Conservation (phyloP, 257 asterid genomes). For the Petunia axillaris region DNA sequence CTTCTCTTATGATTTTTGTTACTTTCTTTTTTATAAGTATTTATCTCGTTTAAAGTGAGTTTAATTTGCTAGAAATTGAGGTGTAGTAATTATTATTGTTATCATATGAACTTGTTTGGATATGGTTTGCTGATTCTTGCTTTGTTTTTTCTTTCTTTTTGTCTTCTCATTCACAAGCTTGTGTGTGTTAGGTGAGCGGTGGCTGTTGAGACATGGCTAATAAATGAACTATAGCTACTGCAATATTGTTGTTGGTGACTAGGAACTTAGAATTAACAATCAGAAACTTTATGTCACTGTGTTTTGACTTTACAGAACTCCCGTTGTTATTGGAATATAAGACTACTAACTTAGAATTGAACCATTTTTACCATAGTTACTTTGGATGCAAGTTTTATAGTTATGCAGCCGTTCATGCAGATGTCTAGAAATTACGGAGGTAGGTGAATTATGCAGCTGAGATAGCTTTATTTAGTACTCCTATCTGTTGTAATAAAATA, state of each 20-base stretch:
- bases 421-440: neutral
- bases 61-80: too few species aligned
- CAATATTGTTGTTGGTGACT: neutral
- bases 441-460: neutral
- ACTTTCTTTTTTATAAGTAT: neutral
- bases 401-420: neutral
- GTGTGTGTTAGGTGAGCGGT: neutral
- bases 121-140: neutral
- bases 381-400: neutral
- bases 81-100: too few species aligned
- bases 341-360: neutral
- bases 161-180: neutral
- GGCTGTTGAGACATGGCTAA: slow-evolving; percentile 5
- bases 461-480: neutral
- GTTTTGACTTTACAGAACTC: too few species aligned
- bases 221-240: slow-evolving; percentile 14
- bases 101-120: slow-evolving; percentile 5
- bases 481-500: neutral
- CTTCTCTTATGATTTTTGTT: neutral
- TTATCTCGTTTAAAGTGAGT: neutral
- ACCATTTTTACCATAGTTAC: neutral
- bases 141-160: neutral
- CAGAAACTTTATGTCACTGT: too few species aligned
- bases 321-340: too few species aligned
- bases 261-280: too few species aligned